phyloP scores from a whole-genome alignment of 179 eudicot genomes.

The Silene noctiflora region DNA sequence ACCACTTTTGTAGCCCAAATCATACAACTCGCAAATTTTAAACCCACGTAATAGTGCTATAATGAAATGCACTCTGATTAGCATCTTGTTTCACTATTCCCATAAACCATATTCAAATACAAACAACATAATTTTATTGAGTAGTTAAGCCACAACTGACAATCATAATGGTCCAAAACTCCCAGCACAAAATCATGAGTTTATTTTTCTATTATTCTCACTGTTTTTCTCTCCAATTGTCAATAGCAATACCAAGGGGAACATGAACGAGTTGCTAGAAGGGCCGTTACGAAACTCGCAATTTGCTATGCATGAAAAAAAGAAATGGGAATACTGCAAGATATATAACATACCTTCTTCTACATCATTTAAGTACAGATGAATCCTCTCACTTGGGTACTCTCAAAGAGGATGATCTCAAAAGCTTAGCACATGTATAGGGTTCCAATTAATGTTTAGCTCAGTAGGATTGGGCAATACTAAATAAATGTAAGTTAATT shows the following conservation, averaged over 20 bases:
- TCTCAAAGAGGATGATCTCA: background rate
- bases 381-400: background rate
- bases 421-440: background rate
- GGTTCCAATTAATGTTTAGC: background rate
- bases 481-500: background rate
- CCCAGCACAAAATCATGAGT: background rate
- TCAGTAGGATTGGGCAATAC: background rate
- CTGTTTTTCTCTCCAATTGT: background rate
- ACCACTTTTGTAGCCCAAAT: background rate
- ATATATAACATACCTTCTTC: background rate
- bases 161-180: background rate
- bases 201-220: background rate
- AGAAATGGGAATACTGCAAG: constrained; percentile 6
- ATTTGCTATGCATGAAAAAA: background rate
- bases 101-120: constrained; percentile 4
- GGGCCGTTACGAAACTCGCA: background rate
- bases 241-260: background rate
- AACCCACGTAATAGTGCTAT: background rate
- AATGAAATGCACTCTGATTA: background rate
- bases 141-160: background rate
- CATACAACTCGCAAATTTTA: constrained; percentile 3
- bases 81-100: background rate
- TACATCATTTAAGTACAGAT: background rate
- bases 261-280: background rate
- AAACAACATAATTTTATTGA: constrained; percentile 7